phyloP scores from a whole-genome alignment of 176 grass and related monocot genomes.

The Cenchrus americanus region DNA sequence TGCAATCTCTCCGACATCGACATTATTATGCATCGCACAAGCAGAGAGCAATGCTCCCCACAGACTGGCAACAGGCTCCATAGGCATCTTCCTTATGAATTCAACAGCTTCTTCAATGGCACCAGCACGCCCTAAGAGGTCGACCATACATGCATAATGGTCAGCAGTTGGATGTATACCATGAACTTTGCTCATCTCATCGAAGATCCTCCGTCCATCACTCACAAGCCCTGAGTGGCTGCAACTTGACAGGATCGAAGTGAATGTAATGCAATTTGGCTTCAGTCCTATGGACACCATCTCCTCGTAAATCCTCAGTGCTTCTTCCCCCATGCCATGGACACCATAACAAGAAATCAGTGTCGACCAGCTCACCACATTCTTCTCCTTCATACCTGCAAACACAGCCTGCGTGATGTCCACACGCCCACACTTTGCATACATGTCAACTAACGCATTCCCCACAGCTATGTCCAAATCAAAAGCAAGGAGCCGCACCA shows the following conservation, averaged over 20 bases:
- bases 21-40: conserved; percentile 54
- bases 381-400: conserved; percentile 46
- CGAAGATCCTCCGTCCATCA: conserved; percentile 51
- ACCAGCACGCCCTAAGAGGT: conserved; percentile 59
- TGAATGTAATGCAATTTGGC: conserved; percentile 62
- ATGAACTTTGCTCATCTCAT: conserved; percentile 48
- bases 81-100: conserved; percentile 55
- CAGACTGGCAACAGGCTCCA: conserved; percentile 45
- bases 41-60: conserved; percentile 68
- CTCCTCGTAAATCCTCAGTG: conserved; percentile 45
- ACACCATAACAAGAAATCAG: conserved; percentile 61
- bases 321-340: conserved; percentile 56
- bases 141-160: conserved; percentile 75
- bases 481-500: conserved; percentile 40
- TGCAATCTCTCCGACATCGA: conserved; percentile 62
- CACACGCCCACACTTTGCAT: conserved; percentile 50
- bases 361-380: conserved; percentile 67
- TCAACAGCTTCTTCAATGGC: conserved; percentile 54
- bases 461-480: conserved; percentile 42
- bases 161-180: conserved; percentile 41
- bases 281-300: conserved; percentile 49
- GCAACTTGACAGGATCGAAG: conserved; percentile 61
- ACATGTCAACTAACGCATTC: conserved; percentile 65
- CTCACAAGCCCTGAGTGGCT: conserved; percentile 56
- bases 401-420: conserved; percentile 35